Evolutionary conservation across 164 flowering plant species (phyloP), one percentile per base, ranked within the genome.

Genomic region (Paratinospora sagittata): DNA sequence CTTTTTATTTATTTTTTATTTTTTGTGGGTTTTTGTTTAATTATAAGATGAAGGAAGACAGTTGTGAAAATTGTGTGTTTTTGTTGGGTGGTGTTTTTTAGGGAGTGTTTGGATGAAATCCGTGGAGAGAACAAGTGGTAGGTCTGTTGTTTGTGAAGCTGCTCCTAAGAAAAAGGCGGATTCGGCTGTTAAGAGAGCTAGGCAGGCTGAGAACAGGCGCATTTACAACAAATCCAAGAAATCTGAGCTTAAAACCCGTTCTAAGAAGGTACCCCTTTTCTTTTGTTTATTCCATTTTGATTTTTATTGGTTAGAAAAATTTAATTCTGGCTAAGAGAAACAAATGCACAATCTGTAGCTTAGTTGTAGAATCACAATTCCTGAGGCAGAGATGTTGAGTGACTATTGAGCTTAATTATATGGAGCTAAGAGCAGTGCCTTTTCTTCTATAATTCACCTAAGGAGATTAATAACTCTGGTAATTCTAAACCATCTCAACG

Each of bases 201-300:
- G 95, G 8, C 97, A 95, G 64, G 85, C 96, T n/a, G 99, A 92
- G 87, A 91, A 91, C 77, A 82, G 97, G 76, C 84, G 97, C 0
- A 17, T 95, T 14, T 87, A 87, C 45, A 77, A 95, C 81, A 95
- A 89, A 77, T 73, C 89, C 34, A 72, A 79, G 65, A 95, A 95
- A 77, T 92, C 97, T 11, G 97, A 91, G 78, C 27, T 89, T 33
- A 89, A 66, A 69, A 92, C 99, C 66, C 81, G 97, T 21, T 91
- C 93, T 89, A 95, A 83, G 89, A 95, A 90, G 98, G 99, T 95
- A 79, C 3, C 27, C 2, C 2, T 30, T 30, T 30, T 30, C 3
- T 30, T 30, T 30, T 30, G 34, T 55, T 55, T n/a, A 19, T 55
- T 3, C 6, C 21, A 19, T 55, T 55, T 19, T 8, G 0, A 3